These are phyloP conservation scores for Umbelopsis vinacea DNA, from an alignment of 192 early-diverging fungal species.

Conservation along the genomic window DNA sequence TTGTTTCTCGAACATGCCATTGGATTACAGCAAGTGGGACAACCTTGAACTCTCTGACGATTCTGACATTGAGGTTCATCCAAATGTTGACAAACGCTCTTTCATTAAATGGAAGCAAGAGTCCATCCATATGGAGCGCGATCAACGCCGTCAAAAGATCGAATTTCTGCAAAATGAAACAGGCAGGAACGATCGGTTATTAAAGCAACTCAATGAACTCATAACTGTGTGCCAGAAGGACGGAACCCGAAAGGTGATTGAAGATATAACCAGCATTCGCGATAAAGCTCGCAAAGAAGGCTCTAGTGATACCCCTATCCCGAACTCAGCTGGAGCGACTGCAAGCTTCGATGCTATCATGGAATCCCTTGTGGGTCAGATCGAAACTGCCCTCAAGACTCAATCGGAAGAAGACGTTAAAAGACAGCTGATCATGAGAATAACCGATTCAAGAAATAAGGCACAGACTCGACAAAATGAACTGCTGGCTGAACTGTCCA, in stretches of 20 bases:
- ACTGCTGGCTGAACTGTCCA: conserved; percentile 54
- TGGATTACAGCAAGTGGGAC: conserved; percentile 97
- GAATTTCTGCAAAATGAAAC: conserved; percentile 43
- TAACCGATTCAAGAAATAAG: conserved; percentile 48
- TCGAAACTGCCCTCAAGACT: conserved; percentile 18
- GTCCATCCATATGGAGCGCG: conserved; percentile 85
- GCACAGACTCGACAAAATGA: conserved; percentile 40
- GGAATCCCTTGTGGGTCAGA: not conserved
- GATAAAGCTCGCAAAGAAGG: conserved; percentile 4
- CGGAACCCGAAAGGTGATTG: conserved; percentile 22
- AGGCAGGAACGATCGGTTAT: conserved; percentile 24
- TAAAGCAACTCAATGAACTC: conserved; percentile 31
- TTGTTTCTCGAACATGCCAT: conserved; percentile 29
- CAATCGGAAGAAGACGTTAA: conserved; percentile 40
- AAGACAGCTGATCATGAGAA: conserved; percentile 36
- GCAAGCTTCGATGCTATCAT: conserved; percentile 25
- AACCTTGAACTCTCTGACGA: conserved; percentile 95
- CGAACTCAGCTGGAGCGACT: conserved; percentile 32
- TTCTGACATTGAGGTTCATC: conserved; percentile 95
- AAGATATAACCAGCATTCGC: conserved; percentile 2
- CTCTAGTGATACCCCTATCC: conserved; percentile 10
- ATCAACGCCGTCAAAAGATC: conserved; percentile 73
- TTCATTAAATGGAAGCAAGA: conserved; percentile 91
- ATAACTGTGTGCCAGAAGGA: conserved; percentile 22
- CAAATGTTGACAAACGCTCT: conserved; percentile 93